A percentile compares a stretch with the other conserved stretches of the same genome.
Conservation (phyloP, 345 rosid species). For the Eucalyptus sp. region DNA sequence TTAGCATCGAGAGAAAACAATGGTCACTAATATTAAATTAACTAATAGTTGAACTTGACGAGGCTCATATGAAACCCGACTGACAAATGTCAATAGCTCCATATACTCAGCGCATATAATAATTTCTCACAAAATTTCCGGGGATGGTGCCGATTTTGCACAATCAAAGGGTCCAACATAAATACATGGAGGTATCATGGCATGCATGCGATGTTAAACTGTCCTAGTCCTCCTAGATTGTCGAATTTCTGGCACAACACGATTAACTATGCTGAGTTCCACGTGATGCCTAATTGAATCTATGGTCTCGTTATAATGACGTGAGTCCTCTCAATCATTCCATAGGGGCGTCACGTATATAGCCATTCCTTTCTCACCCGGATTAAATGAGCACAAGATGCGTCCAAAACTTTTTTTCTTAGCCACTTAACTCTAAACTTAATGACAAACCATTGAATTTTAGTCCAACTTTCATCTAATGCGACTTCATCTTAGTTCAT, state of each 20-base stretch:
- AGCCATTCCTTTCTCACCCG: no score
- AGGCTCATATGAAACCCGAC: neutral
- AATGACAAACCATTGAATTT: neutral
- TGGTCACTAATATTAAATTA: neutral
- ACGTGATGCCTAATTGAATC: neutral
- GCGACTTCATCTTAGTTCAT: neutral
- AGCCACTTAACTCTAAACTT: neutral
- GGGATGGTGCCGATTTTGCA: neutral
- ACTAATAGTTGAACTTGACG: neutral
- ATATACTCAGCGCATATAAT: neutral
- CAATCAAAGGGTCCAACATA: no score
- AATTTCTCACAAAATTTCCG: neutral
- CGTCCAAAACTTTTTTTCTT: neutral
- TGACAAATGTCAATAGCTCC: neutral
- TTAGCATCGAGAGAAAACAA: neutral
- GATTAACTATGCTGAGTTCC: neutral
- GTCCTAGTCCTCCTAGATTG: neutral
- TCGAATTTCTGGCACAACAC: neutral
- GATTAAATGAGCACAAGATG: neutral
- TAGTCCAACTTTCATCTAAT: neutral
- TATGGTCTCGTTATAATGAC: no score
- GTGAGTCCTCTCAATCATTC: no score
- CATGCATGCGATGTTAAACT: no score
- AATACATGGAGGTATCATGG: no score
- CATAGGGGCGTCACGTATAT: no score